Evolutionary conservation across 148 eudicot species (phyloP), one percentile per base, ranked within the genome.

Genomic region (Chenopodium formosanum): DNA sequence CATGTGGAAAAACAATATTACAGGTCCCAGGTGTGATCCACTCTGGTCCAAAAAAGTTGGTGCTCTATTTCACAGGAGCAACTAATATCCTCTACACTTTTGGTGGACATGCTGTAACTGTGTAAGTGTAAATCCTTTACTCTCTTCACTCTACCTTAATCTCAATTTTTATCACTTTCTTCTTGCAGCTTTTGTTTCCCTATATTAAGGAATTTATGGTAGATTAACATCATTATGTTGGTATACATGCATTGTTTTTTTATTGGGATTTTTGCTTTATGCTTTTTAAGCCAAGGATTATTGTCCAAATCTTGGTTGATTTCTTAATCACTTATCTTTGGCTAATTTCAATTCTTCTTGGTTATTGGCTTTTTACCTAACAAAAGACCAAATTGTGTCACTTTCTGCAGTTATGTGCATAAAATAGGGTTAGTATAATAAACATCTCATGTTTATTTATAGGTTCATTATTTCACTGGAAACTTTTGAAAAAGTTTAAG

Each of bases 81-180:
- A 91, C 94, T 73, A 91, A 91, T 70, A 90, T 91, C 46, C 92
- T 92, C 46, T 92, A 92, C 88, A 92, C 95, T 69, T 92, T 92
- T 76, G 95, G 95, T 10, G 95, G 95, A 14, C 95, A 92, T 77
- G 95, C 95, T 63, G 91, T 92, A 64, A 92, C 94, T 13, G 96
- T 92, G 96, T 92, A 78, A 88, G 94, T 83, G 65, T 50, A 78
- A 78, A 40, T 68, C 77, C 31, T 78, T 17, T 74, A 22, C 6
- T 73, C 14, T 73, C 44, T 73, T 71, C 29, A 20, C 19, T 68
- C 40, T 68, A 7, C 25, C 40, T 40, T 64, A 48, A 4, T 47
- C 71, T 4, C 7, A 22, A 65, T 53, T 66, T 27, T 78, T 40
- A 68, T 74, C 44, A 74, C 78, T 76, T 85, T 78, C 67, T 31